Base-by-base conservation (phyloP, 495 filamentous ascomycete genomes). In the Amphirosellinia nigrospora region DNA sequence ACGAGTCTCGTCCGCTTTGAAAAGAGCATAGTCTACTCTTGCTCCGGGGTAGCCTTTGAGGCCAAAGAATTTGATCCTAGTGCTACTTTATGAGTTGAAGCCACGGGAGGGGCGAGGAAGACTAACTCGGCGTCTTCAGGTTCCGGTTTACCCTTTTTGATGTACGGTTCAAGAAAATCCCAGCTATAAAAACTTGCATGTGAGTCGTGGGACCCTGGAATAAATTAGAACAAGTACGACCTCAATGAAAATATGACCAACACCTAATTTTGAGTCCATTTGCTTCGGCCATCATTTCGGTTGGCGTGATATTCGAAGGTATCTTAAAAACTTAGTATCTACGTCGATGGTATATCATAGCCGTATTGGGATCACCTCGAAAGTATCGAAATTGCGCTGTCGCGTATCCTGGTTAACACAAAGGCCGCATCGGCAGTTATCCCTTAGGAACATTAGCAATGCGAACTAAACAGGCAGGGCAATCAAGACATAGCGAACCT, bases 371-470 rank as follows among this genome's bases (percentile, higher is more conserved):
- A 73, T 43, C 67, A 80, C 78, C 30, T 74, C 79, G 73, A 94
- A 94, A 0, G 90, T 94, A 73, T 95, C 85, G 45, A 91, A 83
- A 34, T 86, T 85, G 39, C 93, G 85, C 78, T 97, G 94, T 76
- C 80, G 88, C 16, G 94, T 97, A 63, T 91, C 88, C 68, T 87
- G 89, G 75, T 97, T 89, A 11, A 93, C 83, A 77, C 94, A 97
- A 59, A 82, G 76, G 0, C 77, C 68, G 74, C 94, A 97, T 60
- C 89, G 92, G 75, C 94, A 97, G 74, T 94, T 92, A 65, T 97
- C 94, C 73, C 94, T 94, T 69, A 38, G 26, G 28, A 36, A 13
- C 4, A 39, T 68, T 36, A 67, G 70, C 15, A 39, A 73, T 62
- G 70, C 43, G 28, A 50, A 34, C 43, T 34, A 50, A 34, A 61